Evolutionary conservation across 345 rosid genomes (phyloP).

Genomic region (Durio zibethinus): DNA sequence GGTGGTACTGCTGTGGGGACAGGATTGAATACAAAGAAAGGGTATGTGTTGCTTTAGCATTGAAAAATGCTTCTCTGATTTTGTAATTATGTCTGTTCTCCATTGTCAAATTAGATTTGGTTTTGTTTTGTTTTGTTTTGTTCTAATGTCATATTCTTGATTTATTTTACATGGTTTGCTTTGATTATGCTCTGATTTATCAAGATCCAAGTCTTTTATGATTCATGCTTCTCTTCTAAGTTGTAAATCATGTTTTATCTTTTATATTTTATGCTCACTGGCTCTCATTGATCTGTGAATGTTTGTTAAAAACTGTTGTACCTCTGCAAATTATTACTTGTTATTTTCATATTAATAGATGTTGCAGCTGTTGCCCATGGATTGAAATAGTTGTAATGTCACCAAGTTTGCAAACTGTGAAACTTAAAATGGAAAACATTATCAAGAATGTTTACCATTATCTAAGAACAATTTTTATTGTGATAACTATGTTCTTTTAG

Average conservation of each 20-base stretch:
- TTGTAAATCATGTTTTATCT: neutral
- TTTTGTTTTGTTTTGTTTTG: neutral
- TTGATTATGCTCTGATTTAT: neutral
- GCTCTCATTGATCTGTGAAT: neutral
- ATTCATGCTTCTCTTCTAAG: neutral
- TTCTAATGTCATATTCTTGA: neutral
- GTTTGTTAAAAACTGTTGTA: neutral
- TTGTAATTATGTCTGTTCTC: neutral
- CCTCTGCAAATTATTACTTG: neutral
- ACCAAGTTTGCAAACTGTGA: neutral
- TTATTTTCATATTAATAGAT: neutral
- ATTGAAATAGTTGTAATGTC: neutral
- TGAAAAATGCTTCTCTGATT: constrained; percentile 14
- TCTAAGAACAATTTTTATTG: neutral
- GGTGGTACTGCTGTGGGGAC: constrained; percentile 99
- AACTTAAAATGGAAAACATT: neutral
- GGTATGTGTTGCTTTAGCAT: constrained; percentile 45
- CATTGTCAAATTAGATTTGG: neutral
- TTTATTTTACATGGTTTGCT: neutral
- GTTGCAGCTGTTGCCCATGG: neutral
- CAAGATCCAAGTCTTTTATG: neutral
- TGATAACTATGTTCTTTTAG: neutral
- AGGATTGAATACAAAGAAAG: constrained; percentile 92
- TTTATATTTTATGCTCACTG: neutral
- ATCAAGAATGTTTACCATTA: neutral